A percentile compares a stretch with the other conserved stretches of the same genome.
These are phyloP conservation scores for Halenospora varia DNA, from an alignment of 495 filamentous ascomycete species.

Conservation along the genomic window DNA sequence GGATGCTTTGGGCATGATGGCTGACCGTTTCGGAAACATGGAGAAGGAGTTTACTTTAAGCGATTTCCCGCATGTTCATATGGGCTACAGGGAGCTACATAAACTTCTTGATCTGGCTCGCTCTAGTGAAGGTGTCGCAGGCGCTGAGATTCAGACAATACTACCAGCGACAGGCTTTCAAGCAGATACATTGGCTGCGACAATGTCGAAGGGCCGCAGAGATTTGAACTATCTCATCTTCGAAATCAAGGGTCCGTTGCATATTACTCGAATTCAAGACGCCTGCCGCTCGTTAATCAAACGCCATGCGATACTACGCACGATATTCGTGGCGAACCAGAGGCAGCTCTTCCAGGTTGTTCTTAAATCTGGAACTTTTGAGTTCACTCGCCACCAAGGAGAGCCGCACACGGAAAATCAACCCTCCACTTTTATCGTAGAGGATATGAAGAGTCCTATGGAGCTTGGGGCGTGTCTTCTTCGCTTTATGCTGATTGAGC, in stretches of 20 bases:
- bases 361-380: neutral
- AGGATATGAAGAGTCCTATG: neutral
- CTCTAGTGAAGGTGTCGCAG: neutral
- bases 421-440: neutral
- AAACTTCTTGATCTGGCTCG: neutral
- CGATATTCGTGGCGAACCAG: neutral
- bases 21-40: slow-evolving; percentile 44
- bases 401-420: neutral
- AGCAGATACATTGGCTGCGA: neutral
- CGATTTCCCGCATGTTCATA: slow-evolving; percentile 43
- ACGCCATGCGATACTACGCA: neutral
- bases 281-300: neutral
- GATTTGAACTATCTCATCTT: neutral
- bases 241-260: neutral
- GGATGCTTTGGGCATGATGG: slow-evolving; percentile 46
- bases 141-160: neutral
- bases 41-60: slow-evolving; percentile 51
- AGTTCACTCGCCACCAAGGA: neutral
- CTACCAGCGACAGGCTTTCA: neutral
- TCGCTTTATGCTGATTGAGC: neutral
- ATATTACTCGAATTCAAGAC: neutral
- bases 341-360: neutral
- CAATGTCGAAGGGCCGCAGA: neutral
- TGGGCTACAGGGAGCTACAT: neutral
- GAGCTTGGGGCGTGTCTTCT: neutral